Percentiles rank a stretch among this genome's conserved stretches.
phyloP scores from a whole-genome alignment of 257 asterid genomes.

The Echites panduratus region DNA sequence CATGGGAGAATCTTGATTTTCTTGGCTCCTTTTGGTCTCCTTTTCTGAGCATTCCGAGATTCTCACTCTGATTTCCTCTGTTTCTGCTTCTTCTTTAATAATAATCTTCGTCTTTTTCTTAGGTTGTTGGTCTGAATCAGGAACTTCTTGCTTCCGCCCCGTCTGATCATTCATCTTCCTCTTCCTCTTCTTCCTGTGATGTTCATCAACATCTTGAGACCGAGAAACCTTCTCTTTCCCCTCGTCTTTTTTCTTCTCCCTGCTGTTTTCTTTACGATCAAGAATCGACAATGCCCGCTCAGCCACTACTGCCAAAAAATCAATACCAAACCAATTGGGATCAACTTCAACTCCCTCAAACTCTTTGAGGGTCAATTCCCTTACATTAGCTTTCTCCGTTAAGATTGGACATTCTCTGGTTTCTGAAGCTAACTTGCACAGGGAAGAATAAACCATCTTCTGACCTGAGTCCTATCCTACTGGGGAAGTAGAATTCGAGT shows the following conservation, averaged over 20 bases:
- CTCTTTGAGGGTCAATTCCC: neutral
- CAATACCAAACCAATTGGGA: neutral
- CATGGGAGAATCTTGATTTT: neutral
- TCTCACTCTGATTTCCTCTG: too few species aligned
- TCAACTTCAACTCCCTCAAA: neutral
- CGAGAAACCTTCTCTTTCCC: neutral
- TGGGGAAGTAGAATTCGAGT: too few species aligned
- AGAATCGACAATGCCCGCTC: neutral
- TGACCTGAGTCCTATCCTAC: too few species aligned
- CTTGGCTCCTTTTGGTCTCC: neutral
- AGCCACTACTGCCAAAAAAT: neutral
- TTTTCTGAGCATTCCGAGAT: neutral
- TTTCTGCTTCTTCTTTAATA: too few species aligned
- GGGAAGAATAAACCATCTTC: neutral
- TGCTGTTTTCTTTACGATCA: neutral
- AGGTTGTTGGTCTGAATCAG: too few species aligned
- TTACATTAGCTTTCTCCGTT: neutral
- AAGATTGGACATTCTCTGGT: too few species aligned
- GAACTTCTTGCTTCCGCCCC: too few species aligned
- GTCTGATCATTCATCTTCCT: too few species aligned
- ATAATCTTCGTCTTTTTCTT: too few species aligned
- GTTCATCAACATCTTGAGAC: neutral
- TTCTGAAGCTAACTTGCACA: neutral
- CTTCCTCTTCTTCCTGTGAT: neutral
- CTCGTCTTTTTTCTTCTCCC: neutral